phyloP scores from a whole-genome alignment of 2,329 filamentous ascomycete species.

The Helotiales sp. region DNA sequence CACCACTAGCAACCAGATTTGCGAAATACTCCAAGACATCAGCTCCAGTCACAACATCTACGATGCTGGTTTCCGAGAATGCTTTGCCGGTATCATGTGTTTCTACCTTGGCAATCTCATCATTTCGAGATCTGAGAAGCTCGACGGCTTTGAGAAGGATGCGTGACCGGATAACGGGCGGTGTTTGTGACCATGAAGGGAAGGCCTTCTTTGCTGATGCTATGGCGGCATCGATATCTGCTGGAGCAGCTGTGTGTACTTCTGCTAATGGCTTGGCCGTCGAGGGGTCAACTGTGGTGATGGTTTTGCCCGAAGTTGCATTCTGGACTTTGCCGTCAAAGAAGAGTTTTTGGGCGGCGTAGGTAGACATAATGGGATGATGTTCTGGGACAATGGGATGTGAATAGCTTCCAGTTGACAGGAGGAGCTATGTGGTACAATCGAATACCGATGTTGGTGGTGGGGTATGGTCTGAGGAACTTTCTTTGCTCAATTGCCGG shows the following conservation, averaged over 20 bases:
- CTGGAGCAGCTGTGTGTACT: conserved; percentile 67
- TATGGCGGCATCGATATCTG: conserved; percentile 72
- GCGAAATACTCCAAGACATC: conserved; percentile 88
- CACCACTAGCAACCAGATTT: conserved; percentile 73
- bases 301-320: conserved; percentile 60
- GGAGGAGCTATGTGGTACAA: not conserved
- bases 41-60: conserved; percentile 80
- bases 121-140: conserved; percentile 73
- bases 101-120: conserved; percentile 76
- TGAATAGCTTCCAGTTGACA: too few species aligned
- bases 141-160: conserved; percentile 76
- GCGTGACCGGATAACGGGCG: conserved; percentile 71
- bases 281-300: conserved; percentile 73
- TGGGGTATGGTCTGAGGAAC: not conserved
- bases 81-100: conserved; percentile 86
- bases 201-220: conserved; percentile 72
- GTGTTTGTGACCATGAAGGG: conserved; percentile 71
- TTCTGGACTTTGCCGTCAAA: conserved; percentile 70
- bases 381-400: too few species aligned
- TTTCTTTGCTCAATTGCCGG: conserved; percentile 1
- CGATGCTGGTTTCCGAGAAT: conserved; percentile 78
- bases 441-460: not conserved
- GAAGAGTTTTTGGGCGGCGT: conserved; percentile 64
- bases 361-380: conserved; percentile 36
- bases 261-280: conserved; percentile 68